These are phyloP conservation scores for Elsinoe australis DNA, from an alignment of 2,329 filamentous ascomycete genomes.

Conservation along the genomic window DNA sequence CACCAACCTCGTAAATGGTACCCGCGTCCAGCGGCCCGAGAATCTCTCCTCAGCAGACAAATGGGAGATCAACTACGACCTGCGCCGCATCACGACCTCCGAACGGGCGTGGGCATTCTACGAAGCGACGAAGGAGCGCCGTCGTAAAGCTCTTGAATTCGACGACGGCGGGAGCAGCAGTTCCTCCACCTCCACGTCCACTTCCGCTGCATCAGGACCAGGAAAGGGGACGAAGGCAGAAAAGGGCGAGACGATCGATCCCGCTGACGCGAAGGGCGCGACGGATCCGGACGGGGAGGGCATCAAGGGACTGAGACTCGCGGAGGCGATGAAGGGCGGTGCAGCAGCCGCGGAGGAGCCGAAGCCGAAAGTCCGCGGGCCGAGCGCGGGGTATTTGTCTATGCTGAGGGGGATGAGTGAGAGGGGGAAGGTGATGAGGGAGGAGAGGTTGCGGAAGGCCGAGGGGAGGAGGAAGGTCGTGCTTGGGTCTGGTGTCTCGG, in stretches of 20 bases:
- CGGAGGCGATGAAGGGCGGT: background rate
- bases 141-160: slow-evolving; percentile 40
- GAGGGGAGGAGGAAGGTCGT: slow-evolving; percentile 36
- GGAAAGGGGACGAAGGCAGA: too few relatives aligned
- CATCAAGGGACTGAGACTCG: too few relatives aligned
- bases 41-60: slow-evolving; percentile 39
- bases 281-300: too few relatives aligned
- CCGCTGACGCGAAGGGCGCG: too few relatives aligned
- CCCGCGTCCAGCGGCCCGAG: slow-evolving; percentile 54
- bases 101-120: slow-evolving; percentile 49
- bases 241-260: background rate
- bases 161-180: slow-evolving; percentile 31
- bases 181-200: background rate
- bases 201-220: background rate
- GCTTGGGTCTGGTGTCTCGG: slow-evolving; percentile 21
- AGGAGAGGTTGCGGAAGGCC: slow-evolving; percentile 47
- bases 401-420: slow-evolving; percentile 43
- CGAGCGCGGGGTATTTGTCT: slow-evolving; percentile 38
- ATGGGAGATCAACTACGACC: slow-evolving; percentile 73
- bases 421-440: slow-evolving; percentile 53
- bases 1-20: slow-evolving; percentile 63
- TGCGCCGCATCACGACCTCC: slow-evolving; percentile 52
- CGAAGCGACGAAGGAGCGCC: slow-evolving; percentile 47
- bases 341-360: background rate
- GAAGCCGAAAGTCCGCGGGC: background rate